Percentiles rank a stretch among this genome's conserved stretches.
phyloP scores from a whole-genome alignment of 129 eudicot genomes.

The Flaveria robusta region DNA sequence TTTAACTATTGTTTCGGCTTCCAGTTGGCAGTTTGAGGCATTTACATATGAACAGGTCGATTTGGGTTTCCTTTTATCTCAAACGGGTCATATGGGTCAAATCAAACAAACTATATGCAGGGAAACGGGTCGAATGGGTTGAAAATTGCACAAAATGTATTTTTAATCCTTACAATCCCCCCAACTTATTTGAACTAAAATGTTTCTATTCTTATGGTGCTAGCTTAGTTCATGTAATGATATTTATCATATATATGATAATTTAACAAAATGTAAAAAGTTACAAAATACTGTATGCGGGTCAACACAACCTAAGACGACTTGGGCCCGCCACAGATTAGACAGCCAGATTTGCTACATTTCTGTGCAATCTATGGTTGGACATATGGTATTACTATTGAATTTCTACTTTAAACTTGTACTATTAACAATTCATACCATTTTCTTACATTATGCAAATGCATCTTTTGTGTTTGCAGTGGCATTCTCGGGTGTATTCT shows the following conservation, averaged over 20 bases:
- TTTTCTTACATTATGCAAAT: constrained; percentile 21
- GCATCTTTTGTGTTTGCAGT: background rate
- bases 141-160: background rate
- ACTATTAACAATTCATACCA: background rate
- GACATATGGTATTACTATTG: constrained; percentile 9
- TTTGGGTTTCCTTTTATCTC: background rate
- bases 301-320: background rate
- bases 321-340: background rate
- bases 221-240: too few species aligned
- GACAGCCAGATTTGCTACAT: background rate
- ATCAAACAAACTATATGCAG: background rate
- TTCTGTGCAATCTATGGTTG: background rate
- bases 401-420: background rate
- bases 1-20: background rate
- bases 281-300: background rate
- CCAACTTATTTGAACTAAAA: background rate
- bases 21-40: background rate
- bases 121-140: background rate
- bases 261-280: background rate
- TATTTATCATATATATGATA: background rate
- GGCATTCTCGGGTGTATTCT: constrained; percentile 11
- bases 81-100: background rate
- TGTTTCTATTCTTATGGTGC: too few species aligned
- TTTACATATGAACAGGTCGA: background rate
- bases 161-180: background rate